phyloP scores from a whole-genome alignment of 2,329 filamentous ascomycete genomes.

The Ilyonectria sp. region DNA sequence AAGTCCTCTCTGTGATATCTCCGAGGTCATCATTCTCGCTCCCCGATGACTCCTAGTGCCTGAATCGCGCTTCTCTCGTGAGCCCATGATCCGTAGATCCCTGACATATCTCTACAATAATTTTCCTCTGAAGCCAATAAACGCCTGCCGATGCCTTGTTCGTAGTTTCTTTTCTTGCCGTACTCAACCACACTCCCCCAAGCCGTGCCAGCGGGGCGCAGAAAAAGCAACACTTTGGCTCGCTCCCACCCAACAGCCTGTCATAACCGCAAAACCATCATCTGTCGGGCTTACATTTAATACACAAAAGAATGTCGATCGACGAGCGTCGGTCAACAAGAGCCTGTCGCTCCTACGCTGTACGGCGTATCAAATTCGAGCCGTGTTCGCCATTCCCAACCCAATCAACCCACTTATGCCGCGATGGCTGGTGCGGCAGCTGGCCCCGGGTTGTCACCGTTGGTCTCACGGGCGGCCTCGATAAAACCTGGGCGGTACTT shows the following conservation, averaged over 20 bases:
- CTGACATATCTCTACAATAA: conserved; percentile 23
- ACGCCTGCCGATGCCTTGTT: conserved; percentile 29
- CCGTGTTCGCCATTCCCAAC: conserved; percentile 9
- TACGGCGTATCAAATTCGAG: conserved; percentile 9
- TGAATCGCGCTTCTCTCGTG: conserved; percentile 2
- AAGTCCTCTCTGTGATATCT: background rate
- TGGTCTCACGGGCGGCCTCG: conserved; percentile 49
- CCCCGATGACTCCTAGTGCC: background rate
- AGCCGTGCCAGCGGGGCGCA: conserved; percentile 1
- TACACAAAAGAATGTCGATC: conserved; percentile 15
- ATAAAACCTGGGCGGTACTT: conserved; percentile 72
- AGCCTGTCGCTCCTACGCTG: conserved; percentile 17
- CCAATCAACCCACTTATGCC: conserved; percentile 8
- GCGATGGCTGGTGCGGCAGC: conserved; percentile 50
- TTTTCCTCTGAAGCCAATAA: conserved; percentile 31
- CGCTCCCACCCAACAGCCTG: conserved; percentile 15
- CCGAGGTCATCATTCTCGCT: background rate
- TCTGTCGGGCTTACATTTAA: conserved; percentile 15
- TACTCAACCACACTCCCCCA: background rate
- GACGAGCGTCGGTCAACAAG: conserved; percentile 4
- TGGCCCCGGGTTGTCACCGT: conserved; percentile 39
- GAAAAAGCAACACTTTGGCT: conserved; percentile 7
- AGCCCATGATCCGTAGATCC: conserved; percentile 21
- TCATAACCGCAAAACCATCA: conserved; percentile 8
- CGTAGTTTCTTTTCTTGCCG: conserved; percentile 23